These are phyloP conservation scores for Phytophthora ohioensis DNA, from an alignment of 352 stramenopile genomes.

Conservation along the genomic window DNA sequence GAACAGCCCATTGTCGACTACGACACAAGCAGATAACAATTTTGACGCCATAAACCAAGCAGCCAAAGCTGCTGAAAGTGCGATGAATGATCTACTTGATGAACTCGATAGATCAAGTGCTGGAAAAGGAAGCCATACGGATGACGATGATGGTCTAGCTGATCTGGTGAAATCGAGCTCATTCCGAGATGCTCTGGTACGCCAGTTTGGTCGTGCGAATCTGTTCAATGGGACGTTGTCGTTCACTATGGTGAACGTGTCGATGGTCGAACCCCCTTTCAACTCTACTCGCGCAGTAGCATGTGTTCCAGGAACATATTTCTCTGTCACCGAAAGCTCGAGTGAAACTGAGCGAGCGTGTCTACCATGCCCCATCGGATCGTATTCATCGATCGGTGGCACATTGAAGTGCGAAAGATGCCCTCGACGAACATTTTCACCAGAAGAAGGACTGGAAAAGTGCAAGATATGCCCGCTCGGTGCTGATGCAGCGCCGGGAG, in stretches of 20 bases:
- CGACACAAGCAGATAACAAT: neutral
- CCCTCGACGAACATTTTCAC: conserved; percentile 47
- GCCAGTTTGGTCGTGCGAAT: conserved; percentile 28
- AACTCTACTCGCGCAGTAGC: conserved; percentile 41
- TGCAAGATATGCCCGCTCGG: conserved; percentile 54
- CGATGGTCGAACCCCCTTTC: conserved; percentile 30
- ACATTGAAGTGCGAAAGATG: conserved; percentile 48
- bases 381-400: conserved; percentile 39
- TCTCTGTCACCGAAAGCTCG: conserved; percentile 7
- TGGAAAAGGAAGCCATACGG: neutral
- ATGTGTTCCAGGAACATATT: conserved; percentile 46
- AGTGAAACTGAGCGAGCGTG: conserved; percentile 26
- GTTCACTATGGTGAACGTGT: conserved; percentile 29
- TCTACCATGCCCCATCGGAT: conserved; percentile 46
- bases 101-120: conserved; percentile 19
- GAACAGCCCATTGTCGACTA: neutral
- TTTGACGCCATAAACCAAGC: conserved; percentile 23
- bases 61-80: conserved; percentile 21
- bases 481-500: conserved; percentile 42
- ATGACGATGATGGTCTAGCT: conserved; percentile 14
- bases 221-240: conserved; percentile 22
- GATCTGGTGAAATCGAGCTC: conserved; percentile 20
- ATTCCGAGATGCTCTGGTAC: conserved; percentile 37
- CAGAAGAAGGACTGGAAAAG: conserved; percentile 42
- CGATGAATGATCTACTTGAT: conserved; percentile 22